Evolutionary conservation across 176 grass and related monocot species (phyloP).

Genomic region (Carex parvula): DNA sequence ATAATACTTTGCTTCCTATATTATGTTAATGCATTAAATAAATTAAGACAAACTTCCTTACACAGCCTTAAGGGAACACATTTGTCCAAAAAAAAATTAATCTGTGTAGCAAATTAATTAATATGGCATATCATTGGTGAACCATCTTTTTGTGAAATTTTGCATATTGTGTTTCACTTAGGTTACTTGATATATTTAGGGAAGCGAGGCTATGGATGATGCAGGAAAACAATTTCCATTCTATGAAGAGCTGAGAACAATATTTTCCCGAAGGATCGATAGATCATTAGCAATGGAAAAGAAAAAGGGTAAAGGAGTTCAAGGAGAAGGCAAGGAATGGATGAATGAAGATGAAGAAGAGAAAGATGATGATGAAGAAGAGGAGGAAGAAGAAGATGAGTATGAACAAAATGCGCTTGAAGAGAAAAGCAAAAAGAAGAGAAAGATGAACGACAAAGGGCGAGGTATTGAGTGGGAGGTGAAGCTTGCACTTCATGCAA

Average conservation of each 20-base stretch:
- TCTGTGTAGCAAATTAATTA: not conserved
- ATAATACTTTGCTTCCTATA: not conserved
- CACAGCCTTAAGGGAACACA: not conserved
- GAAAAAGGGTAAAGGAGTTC: constrained; percentile 47
- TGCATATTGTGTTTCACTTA: not conserved
- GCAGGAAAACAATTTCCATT: constrained; percentile 64
- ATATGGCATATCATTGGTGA: not conserved
- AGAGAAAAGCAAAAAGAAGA: not conserved
- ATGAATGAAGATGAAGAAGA: constrained; percentile 30
- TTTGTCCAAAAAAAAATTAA: not conserved
- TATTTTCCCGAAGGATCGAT: constrained; percentile 48
- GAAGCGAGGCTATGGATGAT: constrained; percentile 31
- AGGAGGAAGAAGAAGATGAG: constrained; percentile 36
- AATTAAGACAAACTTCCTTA: not conserved
- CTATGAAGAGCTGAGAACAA: constrained; percentile 66
- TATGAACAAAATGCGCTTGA: not conserved
- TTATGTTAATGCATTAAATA: not conserved
- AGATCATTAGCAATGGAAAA: constrained; percentile 39
- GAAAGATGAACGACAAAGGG: constrained; percentile 18
- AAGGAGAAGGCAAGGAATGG: constrained; percentile 22
- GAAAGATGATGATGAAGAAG: constrained; percentile 29
- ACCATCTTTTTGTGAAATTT: not conserved
- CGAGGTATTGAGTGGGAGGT: constrained; percentile 40
- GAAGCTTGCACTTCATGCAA: constrained; percentile 61
- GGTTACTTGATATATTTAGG: constrained; percentile 24